A percentile compares a stretch with the other conserved stretches of the same genome.
phyloP scores from a whole-genome alignment of 2,329 filamentous ascomycete genomes.

The Fusarium sp. region DNA sequence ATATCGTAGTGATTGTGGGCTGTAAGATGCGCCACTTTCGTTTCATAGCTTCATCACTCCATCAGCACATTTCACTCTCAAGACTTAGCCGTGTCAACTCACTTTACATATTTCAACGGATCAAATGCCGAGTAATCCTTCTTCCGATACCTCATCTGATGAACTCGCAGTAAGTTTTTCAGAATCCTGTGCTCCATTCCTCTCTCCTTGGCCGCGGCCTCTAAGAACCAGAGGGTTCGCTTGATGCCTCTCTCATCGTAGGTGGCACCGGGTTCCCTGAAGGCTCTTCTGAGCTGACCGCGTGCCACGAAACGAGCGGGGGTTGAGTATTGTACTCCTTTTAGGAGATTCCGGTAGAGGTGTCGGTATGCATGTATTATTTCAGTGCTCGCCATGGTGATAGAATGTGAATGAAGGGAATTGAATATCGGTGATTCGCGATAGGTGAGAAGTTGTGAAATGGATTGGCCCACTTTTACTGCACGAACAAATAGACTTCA shows the following conservation, averaged over 20 bases:
- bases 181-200: conserved; percentile 79
- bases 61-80: conserved; percentile 3
- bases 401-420: neutral
- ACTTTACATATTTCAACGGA: conserved; percentile 41
- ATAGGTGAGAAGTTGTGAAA: neutral
- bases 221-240: conserved; percentile 77
- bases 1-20: conserved; percentile 72
- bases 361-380: conserved; percentile 75
- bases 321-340: conserved; percentile 76
- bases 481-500: neutral
- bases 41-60: conserved; percentile 22
- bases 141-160: conserved; percentile 31
- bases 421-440: neutral
- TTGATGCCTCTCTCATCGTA: conserved; percentile 65
- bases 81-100: conserved; percentile 22
- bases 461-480: conserved; percentile 27
- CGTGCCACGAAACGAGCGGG: conserved; percentile 73
- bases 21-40: conserved; percentile 39
- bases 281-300: conserved; percentile 68
- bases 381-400: conserved; percentile 49
- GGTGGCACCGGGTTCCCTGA: conserved; percentile 59
- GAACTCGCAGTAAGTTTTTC: conserved; percentile 69
- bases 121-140: conserved; percentile 9
- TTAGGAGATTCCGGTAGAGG: conserved; percentile 74
- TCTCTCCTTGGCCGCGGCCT: conserved; percentile 69